Conservation (phyloP, 2,329 filamentous ascomycete genomes). For the Diaporthe sp. region DNA sequence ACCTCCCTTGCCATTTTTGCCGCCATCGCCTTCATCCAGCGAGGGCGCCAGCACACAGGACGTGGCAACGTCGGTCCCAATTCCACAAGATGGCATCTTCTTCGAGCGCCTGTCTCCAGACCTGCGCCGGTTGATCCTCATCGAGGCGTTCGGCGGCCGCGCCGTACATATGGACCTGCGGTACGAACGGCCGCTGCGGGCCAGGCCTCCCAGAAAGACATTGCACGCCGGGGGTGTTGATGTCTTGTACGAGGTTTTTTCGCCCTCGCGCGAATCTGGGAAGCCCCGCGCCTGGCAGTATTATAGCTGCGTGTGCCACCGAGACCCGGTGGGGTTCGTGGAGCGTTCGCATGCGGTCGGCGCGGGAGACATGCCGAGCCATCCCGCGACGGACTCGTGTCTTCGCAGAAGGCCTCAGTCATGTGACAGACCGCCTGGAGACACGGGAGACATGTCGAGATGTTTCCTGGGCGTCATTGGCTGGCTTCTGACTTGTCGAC, state of each 20-base stretch:
- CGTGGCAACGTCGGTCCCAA: neutral
- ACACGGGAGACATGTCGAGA: neutral
- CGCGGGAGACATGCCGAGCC: neutral
- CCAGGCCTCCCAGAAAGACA: neutral
- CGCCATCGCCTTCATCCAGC: neutral
- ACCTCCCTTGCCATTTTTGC: neutral
- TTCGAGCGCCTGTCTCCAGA: constrained; percentile 16
- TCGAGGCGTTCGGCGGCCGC: constrained; percentile 25
- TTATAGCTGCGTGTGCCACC: constrained; percentile 27
- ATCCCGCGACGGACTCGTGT: neutral
- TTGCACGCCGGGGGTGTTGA: neutral
- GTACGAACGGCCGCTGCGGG: neutral
- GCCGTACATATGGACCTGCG: constrained; percentile 3
- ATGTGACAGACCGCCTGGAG: neutral
- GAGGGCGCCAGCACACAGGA: neutral
- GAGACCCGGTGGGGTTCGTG: constrained; percentile 14
- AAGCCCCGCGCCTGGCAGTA: constrained; percentile 16
- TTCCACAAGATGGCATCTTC: neutral
- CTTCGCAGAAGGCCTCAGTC: neutral
- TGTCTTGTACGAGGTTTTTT: neutral
- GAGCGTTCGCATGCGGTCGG: neutral
- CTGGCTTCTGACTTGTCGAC: constrained; percentile 19
- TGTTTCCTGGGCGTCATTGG: constrained; percentile 23
- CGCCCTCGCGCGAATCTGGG: neutral
- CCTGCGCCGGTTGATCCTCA: constrained; percentile 20